Percentiles rank a stretch among this genome's conserved stretches.
Conservation (phyloP, 441 rosid species). For the Macaranga tanarius region DNA sequence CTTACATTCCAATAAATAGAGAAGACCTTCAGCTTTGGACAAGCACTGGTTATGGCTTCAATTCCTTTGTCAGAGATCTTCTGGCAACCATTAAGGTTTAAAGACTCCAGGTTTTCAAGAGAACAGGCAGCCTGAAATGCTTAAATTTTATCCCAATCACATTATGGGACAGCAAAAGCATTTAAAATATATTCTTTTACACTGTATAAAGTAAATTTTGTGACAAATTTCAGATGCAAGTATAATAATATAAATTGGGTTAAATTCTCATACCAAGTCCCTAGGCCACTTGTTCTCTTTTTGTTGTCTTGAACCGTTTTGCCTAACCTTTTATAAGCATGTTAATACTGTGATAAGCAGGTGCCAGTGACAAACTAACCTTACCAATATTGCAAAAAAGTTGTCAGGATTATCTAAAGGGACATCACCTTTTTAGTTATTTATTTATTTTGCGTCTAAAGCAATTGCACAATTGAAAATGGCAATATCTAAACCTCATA, state of each 20-base stretch:
- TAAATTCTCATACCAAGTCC: constrained; percentile 1
- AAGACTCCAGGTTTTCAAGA: constrained; percentile 60
- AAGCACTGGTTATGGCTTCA: constrained; percentile 58
- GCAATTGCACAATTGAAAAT: background rate
- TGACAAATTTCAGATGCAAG: background rate
- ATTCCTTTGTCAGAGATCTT: constrained; percentile 91
- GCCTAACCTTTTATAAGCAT: constrained; percentile 1
- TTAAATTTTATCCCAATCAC: constrained; percentile 14
- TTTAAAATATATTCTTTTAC: background rate
- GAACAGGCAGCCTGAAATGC: constrained; percentile 50
- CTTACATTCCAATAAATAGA: constrained; percentile 95
- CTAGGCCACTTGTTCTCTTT: background rate
- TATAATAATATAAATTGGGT: background rate
- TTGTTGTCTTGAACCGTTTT: background rate
- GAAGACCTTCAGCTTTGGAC: constrained; percentile 64
- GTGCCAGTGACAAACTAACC: background rate
- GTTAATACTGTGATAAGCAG: background rate
- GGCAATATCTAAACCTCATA: background rate
- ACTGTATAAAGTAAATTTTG: background rate
- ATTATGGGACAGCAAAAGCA: background rate
- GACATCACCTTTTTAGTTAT: background rate
- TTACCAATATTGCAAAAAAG: background rate
- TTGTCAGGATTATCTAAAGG: background rate
- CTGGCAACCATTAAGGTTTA: constrained; percentile 92
- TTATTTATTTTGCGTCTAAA: background rate